A percentile compares a stretch with the other conserved stretches of the same genome.
Conservation (phyloP, 2,329 filamentous ascomycete genomes). For the Pyrenophora seminiperda region DNA sequence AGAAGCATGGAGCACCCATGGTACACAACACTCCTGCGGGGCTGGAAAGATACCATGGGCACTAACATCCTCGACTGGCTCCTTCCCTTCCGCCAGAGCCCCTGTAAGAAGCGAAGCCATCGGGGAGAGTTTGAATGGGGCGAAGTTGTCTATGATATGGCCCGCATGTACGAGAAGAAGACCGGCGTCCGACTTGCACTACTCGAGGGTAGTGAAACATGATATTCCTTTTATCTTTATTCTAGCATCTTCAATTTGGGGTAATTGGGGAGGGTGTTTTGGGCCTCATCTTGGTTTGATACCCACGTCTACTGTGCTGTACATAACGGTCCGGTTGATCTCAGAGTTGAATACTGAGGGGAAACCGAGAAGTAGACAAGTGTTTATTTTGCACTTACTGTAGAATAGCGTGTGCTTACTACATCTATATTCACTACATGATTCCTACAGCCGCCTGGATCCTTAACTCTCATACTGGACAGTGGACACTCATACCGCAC, state of each 20-base stretch:
- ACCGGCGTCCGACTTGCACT: conserved; percentile 25
- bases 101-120: conserved; percentile 71
- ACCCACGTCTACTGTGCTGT: conserved; percentile 19
- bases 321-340: background rate
- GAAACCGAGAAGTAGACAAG: background rate
- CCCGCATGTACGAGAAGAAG: conserved; percentile 31
- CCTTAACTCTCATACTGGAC: too few relatives aligned
- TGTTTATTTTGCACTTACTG: too few relatives aligned
- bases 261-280: background rate
- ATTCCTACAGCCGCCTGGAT: too few relatives aligned
- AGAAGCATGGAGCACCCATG: conserved; percentile 81
- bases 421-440: too few relatives aligned
- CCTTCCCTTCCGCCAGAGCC: conserved; percentile 74
- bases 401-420: too few relatives aligned
- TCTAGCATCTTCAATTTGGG: conserved; percentile 14
- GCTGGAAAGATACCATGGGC: conserved; percentile 83
- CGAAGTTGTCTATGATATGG: conserved; percentile 56
- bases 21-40: conserved; percentile 71
- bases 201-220: conserved; percentile 13
- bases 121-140: conserved; percentile 73
- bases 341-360: background rate
- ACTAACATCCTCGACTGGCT: conserved; percentile 74
- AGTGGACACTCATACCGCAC: too few relatives aligned
- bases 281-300: conserved; percentile 20
- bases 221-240: conserved; percentile 2